Evolutionary conservation across 75 land plant genomes (phyloP).

Genomic region (Cryptomeria japonica): DNA sequence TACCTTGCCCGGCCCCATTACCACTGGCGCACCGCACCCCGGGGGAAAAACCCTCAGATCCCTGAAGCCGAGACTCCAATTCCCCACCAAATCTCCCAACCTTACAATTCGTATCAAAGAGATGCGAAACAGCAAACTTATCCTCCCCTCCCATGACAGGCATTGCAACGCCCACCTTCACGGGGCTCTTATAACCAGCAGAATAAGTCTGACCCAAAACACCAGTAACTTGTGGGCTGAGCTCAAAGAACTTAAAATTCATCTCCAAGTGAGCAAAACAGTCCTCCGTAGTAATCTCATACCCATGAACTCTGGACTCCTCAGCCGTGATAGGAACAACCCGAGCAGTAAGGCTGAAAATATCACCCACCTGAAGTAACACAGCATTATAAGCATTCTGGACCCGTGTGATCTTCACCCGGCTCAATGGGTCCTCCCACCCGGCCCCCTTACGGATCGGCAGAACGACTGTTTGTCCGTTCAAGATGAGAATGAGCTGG

Average conservation of each 20-base stretch:
- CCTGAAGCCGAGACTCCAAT: background rate
- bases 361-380: conserved; percentile 6
- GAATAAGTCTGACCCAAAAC: conserved; percentile 80
- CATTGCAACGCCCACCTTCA: conserved; percentile 59
- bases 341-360: conserved; percentile 7
- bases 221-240: conserved; percentile 53
- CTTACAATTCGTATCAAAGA: conserved; percentile 54
- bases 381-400: conserved; percentile 11
- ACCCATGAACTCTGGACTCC: conserved; percentile 32
- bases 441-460: conserved; percentile 5
- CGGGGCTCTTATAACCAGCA: conserved; percentile 44
- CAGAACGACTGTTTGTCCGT: conserved; percentile 7
- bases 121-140: conserved; percentile 33
- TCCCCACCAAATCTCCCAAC: conserved; percentile 29
- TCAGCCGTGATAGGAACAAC: conserved; percentile 34
- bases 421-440: conserved; percentile 13
- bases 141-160: conserved; percentile 73
- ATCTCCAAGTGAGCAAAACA: conserved; percentile 43
- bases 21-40: background rate
- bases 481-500: background rate
- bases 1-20: background rate
- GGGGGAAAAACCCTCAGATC: background rate
- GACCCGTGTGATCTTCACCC: conserved; percentile 14
- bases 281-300: conserved; percentile 21
- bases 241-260: conserved; percentile 51